Conservation (phyloP, 257 asterid genomes). For the Fraxinus quadrangulata region DNA sequence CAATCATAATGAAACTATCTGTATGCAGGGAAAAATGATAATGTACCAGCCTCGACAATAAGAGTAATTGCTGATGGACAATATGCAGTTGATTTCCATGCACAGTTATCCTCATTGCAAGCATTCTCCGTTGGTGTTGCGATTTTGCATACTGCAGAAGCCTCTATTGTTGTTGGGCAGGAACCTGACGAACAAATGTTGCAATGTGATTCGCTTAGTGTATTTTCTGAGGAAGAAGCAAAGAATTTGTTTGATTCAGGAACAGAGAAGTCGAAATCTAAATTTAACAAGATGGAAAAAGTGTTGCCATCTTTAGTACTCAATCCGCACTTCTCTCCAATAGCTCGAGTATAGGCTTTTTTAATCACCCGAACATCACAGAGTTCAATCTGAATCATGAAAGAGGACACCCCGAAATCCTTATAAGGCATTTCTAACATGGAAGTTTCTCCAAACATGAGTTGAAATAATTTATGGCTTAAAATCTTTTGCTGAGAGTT, state of each 20-base stretch:
- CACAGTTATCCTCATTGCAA: slow-evolving; percentile 75
- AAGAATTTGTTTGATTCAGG: slow-evolving; percentile 49
- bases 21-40: slow-evolving; percentile 68
- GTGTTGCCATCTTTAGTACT: slow-evolving; percentile 60
- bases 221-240: slow-evolving; percentile 59
- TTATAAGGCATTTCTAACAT: too few relatives aligned
- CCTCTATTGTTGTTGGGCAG: slow-evolving; percentile 48
- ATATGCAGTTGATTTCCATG: slow-evolving; percentile 80
- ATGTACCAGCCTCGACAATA: slow-evolving; percentile 62
- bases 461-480: too few relatives aligned
- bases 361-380: not conserved
- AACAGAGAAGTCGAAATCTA: slow-evolving; percentile 53
- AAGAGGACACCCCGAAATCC: too few relatives aligned
- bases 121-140: slow-evolving; percentile 85
- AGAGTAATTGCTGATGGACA: slow-evolving; percentile 55
- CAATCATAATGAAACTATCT: not conserved
- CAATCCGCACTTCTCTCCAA: slow-evolving; percentile 88
- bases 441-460: too few relatives aligned
- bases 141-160: slow-evolving; percentile 62
- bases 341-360: slow-evolving; percentile 61
- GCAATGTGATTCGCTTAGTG: slow-evolving; percentile 55
- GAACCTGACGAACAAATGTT: slow-evolving; percentile 45
- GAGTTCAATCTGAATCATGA: not conserved
- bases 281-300: slow-evolving; percentile 47
- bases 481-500: too few relatives aligned